A percentile compares a stretch with the other conserved stretches of the same genome.
phyloP scores from a whole-genome alignment of 345 rosid genomes.

The Kernera saxatilis region DNA sequence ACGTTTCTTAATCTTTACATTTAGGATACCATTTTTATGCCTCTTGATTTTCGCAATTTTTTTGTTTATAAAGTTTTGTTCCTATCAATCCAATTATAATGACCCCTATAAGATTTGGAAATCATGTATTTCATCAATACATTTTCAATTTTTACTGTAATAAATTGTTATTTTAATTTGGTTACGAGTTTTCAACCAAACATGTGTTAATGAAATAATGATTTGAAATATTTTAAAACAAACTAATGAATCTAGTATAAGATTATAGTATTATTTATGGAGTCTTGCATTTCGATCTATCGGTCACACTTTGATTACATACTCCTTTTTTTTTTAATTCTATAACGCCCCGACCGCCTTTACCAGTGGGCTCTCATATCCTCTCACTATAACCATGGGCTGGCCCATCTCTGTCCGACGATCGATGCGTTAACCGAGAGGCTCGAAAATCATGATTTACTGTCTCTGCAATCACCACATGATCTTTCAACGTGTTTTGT shows the following conservation, averaged over 20 bases:
- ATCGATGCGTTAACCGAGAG: no score
- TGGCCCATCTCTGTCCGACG: no score
- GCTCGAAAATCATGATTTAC: no score
- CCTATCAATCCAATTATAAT: constrained; percentile 1
- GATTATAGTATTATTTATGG: neutral
- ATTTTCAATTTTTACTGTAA: neutral
- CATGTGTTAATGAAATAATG: neutral
- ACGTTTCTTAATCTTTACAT: constrained; percentile 36
- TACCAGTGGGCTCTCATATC: no score
- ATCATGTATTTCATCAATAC: no score
- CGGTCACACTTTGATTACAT: neutral
- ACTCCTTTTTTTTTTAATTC: no score
- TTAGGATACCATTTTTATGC: constrained; percentile 5
- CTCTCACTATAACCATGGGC: no score
- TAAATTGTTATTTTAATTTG: neutral
- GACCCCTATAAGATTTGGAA: neutral
- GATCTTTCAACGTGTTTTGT: no score
- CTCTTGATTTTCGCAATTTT: neutral
- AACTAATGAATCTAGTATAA: neutral
- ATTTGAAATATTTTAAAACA: neutral
- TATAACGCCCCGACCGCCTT: no score
- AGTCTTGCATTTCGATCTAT: neutral
- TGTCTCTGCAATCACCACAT: no score
- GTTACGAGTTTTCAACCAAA: neutral
- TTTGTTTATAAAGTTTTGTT: neutral